These are phyloP conservation scores for Apiosordaria backusii DNA, from an alignment of 495 filamentous ascomycete genomes.

Conservation along the genomic window DNA sequence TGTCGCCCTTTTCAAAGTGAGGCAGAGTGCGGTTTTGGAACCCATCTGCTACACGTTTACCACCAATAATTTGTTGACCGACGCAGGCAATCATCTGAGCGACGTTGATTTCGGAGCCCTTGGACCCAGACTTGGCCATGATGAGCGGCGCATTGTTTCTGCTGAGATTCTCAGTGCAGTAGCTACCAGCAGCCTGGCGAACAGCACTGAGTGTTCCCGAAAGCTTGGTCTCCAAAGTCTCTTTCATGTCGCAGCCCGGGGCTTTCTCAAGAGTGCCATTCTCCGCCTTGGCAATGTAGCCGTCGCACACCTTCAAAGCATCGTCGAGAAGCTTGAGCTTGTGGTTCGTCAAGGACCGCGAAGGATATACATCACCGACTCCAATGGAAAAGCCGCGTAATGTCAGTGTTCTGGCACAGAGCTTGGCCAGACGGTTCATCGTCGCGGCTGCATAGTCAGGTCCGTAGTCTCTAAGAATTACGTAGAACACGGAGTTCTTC, in stretches of 20 bases:
- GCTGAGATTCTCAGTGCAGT: conserved; percentile 85
- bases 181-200: conserved; percentile 82
- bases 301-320: conserved; percentile 77
- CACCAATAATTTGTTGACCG: conserved; percentile 95
- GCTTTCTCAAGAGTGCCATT: conserved; percentile 73
- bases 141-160: conserved; percentile 89
- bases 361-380: conserved; percentile 88
- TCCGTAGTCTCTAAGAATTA: conserved; percentile 91
- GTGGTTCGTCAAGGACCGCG: conserved; percentile 57
- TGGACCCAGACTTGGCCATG: conserved; percentile 96
- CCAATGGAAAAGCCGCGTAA: conserved; percentile 95
- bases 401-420: conserved; percentile 83
- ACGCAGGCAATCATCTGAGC: conserved; percentile 98
- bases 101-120: conserved; percentile 94
- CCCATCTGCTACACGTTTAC: conserved; percentile 88
- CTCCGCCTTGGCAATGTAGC: conserved; percentile 79
- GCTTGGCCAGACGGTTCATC: conserved; percentile 90
- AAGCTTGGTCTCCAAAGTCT: conserved; percentile 85
- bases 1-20: conserved; percentile 90
- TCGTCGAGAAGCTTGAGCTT: conserved; percentile 73
- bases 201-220: conserved; percentile 90
- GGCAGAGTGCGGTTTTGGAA: conserved; percentile 94
- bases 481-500: conserved; percentile 96
- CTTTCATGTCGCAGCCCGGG: conserved; percentile 82
- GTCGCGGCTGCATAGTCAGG: conserved; percentile 81